Evolutionary conservation across 2,329 filamentous ascomycete genomes (phyloP), one percentile per base, ranked within the genome.

Genomic region (Cephalotrichum gorgonifer): DNA sequence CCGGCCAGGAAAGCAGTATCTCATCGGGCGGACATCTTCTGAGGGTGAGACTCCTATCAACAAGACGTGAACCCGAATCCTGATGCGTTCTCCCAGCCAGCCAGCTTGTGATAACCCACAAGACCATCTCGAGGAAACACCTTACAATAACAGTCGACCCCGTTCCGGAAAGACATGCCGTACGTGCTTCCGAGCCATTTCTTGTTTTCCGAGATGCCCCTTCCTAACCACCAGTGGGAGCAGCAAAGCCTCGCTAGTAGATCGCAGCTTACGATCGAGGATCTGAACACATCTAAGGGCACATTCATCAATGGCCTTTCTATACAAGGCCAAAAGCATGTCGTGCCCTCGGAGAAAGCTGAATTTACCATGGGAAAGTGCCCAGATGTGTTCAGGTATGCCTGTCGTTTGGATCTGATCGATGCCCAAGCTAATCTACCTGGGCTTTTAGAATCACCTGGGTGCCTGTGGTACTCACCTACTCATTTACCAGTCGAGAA

Each of bases 71-170:
- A 26, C 15, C 33, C 41, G 9, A 27, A n/a, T 35, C 11, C 52
- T 48, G 39, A 46, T 28, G 28, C 41, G 11, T 14, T 17, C 28
- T 3, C 44, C 28, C 39, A 50, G 45, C 48, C 31, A 43, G 42
- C 25, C 47, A 35, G 43, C 45, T 47, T 30, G 44, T 47, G 20
- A 50, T 47, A 20, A 50, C 49, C 6, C 78, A 93, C 59, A 87
- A 86, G 59, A 85, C 84, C 1, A 86, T 98, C 44, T 98, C 93
- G 28, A 78, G 91, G 50, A 88, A 93, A 60, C 93, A 98, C 65
- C 70, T 96, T 54, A 83, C 83, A 28, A 82, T 98, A 46, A 75
- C 81, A 39, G 80, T 97, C 6, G 79, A 76, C 43, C 57, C 68
- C 0, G 83, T 91, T 33, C 67, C 72, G 38, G 68, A 81, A 14